phyloP scores from a whole-genome alignment of 805 yeast species.

The Metschnikowia lunata region DNA sequence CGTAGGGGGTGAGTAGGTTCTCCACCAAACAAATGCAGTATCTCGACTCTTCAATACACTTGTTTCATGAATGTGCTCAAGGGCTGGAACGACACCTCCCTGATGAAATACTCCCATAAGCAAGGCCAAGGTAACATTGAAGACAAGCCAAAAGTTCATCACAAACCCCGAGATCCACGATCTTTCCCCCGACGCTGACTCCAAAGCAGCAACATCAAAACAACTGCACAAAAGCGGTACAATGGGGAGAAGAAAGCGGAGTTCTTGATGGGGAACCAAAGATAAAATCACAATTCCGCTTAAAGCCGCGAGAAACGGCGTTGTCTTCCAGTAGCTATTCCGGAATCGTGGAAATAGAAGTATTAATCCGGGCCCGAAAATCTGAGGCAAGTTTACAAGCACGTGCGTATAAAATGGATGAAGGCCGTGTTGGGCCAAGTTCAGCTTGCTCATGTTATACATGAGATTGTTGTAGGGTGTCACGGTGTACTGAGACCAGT shows the following conservation, averaged over 20 bases:
- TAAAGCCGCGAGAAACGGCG: conserved; percentile 55
- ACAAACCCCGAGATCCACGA: conserved; percentile 18
- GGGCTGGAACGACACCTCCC: conserved; percentile 78
- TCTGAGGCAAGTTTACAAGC: conserved; percentile 68
- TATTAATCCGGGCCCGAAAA: conserved; percentile 70
- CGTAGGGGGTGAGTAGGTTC: conserved; percentile 88
- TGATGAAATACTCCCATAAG: conserved; percentile 85
- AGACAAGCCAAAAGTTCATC: conserved; percentile 52
- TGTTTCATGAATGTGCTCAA: conserved; percentile 34
- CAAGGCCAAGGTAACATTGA: conserved; percentile 55
- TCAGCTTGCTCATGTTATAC: conserved; percentile 59
- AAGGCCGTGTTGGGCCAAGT: conserved; percentile 74
- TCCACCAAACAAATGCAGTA: conserved; percentile 73
- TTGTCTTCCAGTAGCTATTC: conserved; percentile 40
- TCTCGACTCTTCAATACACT: not conserved
- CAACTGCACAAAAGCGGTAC: conserved; percentile 67
- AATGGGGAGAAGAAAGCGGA: conserved; percentile 78
- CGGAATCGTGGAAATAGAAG: conserved; percentile 36
- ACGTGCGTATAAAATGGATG: conserved; percentile 78
- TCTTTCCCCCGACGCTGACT: conserved; percentile 1
- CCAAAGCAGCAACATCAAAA: conserved; percentile 39
- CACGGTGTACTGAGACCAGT: conserved; percentile 37
- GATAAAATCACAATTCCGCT: conserved; percentile 67
- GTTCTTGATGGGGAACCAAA: conserved; percentile 84
- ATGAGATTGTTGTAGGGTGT: conserved; percentile 74